phyloP scores from a whole-genome alignment of 2,329 filamentous ascomycete species.

The Aspergillus pseudoterreus region DNA sequence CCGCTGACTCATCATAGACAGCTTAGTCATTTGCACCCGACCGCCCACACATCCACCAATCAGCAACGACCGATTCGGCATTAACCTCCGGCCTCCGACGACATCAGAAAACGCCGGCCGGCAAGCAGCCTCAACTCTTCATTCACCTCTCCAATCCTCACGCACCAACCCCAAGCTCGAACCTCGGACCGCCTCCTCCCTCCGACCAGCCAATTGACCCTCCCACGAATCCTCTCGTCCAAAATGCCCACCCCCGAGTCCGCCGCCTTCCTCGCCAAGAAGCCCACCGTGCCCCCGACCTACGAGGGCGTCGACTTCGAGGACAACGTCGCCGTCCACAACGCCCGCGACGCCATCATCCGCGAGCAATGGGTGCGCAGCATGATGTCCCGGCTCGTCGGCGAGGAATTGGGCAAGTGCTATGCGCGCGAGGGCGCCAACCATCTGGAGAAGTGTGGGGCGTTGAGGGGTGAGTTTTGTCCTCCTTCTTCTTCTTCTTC shows the following conservation, averaged over 20 bases:
- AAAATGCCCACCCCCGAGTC: slow-evolving; percentile 65
- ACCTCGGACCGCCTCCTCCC: background rate
- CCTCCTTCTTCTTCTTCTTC: slow-evolving; percentile 8
- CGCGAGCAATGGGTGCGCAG: slow-evolving; percentile 66
- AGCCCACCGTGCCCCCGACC: slow-evolving; percentile 62
- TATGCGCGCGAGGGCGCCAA: slow-evolving; percentile 64
- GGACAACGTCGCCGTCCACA: slow-evolving; percentile 60
- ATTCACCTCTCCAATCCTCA: slow-evolving; percentile 12
- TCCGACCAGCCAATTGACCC: background rate
- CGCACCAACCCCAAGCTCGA: slow-evolving; percentile 3
- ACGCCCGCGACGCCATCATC: slow-evolving; percentile 62
- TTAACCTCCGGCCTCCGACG: slow-evolving; percentile 2
- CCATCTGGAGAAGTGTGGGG: slow-evolving; percentile 65
- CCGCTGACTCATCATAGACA: background rate
- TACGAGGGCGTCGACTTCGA: slow-evolving; percentile 66
- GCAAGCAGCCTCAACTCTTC: background rate
- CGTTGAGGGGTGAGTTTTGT: slow-evolving; percentile 56
- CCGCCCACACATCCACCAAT: slow-evolving; percentile 27
- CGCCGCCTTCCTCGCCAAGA: slow-evolving; percentile 60
- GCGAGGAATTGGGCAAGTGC: slow-evolving; percentile 66
- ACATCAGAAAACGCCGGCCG: slow-evolving; percentile 7
- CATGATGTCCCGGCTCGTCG: slow-evolving; percentile 65
- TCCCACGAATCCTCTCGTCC: background rate
- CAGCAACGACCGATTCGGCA: slow-evolving; percentile 21
- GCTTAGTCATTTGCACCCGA: background rate